Percentiles rank a stretch among this genome's conserved stretches.
phyloP scores from a whole-genome alignment of 768 basidiomycete species.

The Gloeopeniophorella convolvens region DNA sequence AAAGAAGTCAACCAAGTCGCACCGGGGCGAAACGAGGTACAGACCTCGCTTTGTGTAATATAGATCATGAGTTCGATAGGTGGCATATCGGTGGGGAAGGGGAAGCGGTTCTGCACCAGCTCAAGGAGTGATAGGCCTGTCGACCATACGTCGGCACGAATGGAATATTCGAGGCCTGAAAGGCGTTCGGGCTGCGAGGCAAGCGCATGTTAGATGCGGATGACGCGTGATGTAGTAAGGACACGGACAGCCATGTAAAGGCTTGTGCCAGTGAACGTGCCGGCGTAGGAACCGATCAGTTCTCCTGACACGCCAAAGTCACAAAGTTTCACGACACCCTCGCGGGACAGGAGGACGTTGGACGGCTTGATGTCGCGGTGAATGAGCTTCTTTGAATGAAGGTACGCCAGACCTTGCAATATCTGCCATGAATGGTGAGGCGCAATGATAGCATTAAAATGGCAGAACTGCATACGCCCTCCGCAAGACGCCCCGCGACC shows the following conservation, averaged over 20 bases:
- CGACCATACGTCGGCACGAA: slow-evolving; percentile 97
- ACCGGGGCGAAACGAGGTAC: slow-evolving; percentile 25
- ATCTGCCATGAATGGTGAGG: slow-evolving; percentile 39
- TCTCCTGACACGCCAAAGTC: slow-evolving; percentile 99
- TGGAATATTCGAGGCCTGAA: slow-evolving; percentile 85
- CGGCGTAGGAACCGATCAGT: slow-evolving; percentile 83
- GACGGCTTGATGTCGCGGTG: slow-evolving; percentile 96
- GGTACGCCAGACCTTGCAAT: slow-evolving; percentile 87
- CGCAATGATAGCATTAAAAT: slow-evolving; percentile 13
- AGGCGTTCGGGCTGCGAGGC: slow-evolving; percentile 81
- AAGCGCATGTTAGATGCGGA: slow-evolving; percentile 13
- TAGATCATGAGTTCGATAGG: slow-evolving; percentile 94
- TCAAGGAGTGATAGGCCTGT: slow-evolving; percentile 92
- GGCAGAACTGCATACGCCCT: slow-evolving; percentile 56
- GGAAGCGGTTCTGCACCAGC: slow-evolving; percentile 90
- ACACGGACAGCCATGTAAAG: slow-evolving; percentile 95
- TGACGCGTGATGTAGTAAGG: slow-evolving; percentile 8
- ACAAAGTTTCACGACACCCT: slow-evolving; percentile 85
- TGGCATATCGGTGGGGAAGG: slow-evolving; percentile 85
- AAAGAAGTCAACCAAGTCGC: slow-evolving; percentile 19
- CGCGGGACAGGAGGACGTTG: slow-evolving; percentile 82
- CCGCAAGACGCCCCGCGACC: slow-evolving; percentile 86
- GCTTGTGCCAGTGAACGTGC: slow-evolving; percentile 96
- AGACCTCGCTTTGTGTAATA: slow-evolving; percentile 73
- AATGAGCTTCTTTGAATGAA: slow-evolving; percentile 87